Conservation (phyloP, 169 alveolate genomes). For the Theileria orientalis region DNA sequence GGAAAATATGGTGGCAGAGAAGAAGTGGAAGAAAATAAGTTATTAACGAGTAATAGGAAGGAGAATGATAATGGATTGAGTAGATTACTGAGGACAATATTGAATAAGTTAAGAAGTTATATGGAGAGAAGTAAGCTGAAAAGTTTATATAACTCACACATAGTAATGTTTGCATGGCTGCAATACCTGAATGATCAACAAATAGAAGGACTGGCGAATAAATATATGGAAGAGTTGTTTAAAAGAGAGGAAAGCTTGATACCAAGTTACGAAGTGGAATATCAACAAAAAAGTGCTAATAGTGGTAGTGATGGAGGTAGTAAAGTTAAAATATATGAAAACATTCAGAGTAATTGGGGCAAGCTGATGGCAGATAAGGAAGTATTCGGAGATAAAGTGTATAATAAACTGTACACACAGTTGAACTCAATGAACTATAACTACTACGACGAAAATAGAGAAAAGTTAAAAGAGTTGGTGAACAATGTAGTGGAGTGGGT, state of each 20-base stretch:
- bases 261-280: not conserved
- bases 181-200: not conserved
- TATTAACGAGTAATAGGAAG: too few relatives aligned
- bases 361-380: not conserved
- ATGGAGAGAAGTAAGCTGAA: not conserved
- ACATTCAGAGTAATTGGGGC: constrained; percentile 11
- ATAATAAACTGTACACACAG: not conserved
- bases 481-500: not conserved
- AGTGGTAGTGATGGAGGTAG: too few relatives aligned
- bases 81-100: not conserved
- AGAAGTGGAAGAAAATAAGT: not conserved
- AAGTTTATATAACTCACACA: not conserved
- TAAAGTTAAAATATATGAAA: not conserved
- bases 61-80: constrained; percentile 1
- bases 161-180: constrained; percentile 54
- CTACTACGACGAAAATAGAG: not conserved
- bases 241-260: not conserved
- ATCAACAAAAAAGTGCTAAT: not conserved
- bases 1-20: too few relatives aligned
- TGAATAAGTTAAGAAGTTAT: not conserved
- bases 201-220: not conserved
- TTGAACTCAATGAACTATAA: not conserved
- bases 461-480: not conserved
- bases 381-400: not conserved
- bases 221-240: not conserved